Conservation (phyloP, 2,329 filamentous ascomycete genomes). For the Macrophomina phaseolina region DNA sequence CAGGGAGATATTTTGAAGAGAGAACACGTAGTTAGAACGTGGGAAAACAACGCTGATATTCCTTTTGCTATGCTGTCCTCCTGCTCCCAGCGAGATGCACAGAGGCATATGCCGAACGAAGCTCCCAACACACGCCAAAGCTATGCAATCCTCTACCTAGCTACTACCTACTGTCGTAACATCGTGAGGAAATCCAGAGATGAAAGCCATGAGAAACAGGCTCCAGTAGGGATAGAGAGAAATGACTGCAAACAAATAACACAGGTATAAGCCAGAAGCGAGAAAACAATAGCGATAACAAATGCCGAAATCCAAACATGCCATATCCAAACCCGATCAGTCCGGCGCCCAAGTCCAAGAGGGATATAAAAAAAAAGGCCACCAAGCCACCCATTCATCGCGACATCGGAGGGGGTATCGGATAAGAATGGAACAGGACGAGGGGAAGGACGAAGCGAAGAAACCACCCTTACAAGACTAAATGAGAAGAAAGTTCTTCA, state of each 20-base stretch:
- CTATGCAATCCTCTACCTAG: constrained; percentile 26
- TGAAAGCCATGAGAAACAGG: constrained; percentile 1
- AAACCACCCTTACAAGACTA: constrained; percentile 1
- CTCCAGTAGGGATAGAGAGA: constrained; percentile 16
- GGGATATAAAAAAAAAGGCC: constrained; percentile 6
- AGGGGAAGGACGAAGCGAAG: constrained; percentile 17
- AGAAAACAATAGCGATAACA: background rate
- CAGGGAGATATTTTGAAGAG: background rate
- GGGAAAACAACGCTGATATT: constrained; percentile 21
- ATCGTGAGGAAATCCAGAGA: constrained; percentile 18
- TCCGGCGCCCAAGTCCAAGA: constrained; percentile 5
- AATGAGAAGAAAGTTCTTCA: constrained; percentile 3
- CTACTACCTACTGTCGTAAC: constrained; percentile 24
- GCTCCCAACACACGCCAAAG: constrained; percentile 20
- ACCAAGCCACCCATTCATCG: constrained; percentile 22
- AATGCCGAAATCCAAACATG: constrained; percentile 16
- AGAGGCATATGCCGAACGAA: constrained; percentile 2
- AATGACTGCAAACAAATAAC: constrained; percentile 9
- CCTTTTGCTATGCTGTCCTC: constrained; percentile 4
- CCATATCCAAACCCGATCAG: background rate
- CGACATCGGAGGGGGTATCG: constrained; percentile 23
- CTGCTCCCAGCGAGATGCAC: background rate
- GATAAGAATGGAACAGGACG: constrained; percentile 21
- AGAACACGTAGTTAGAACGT: background rate
- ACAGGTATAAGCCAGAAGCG: constrained; percentile 14